A percentile compares a stretch with the other conserved stretches of the same genome.
These are phyloP conservation scores for Fusarium sp. DNA, from an alignment of 2,329 filamentous ascomycete species.

Conservation along the genomic window DNA sequence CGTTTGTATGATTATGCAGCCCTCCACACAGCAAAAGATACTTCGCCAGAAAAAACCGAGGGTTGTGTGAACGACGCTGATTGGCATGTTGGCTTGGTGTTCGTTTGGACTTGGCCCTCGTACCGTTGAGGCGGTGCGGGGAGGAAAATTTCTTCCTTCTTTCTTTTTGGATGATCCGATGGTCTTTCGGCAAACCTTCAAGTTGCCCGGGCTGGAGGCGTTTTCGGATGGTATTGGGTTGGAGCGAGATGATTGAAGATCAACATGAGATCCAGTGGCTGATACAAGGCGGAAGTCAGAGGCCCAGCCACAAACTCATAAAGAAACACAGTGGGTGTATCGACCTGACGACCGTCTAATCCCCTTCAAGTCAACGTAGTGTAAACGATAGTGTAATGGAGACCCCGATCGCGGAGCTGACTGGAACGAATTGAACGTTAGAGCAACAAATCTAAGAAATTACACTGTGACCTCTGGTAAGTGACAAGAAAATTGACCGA, in stretches of 20 bases:
- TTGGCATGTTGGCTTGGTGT: conserved; percentile 28
- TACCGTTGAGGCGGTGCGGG: conserved; percentile 17
- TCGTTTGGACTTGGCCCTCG: conserved; percentile 8
- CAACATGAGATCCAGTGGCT: conserved; percentile 16
- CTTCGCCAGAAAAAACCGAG: conserved; percentile 26
- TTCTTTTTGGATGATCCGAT: conserved; percentile 10
- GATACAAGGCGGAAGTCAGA: conserved; percentile 1
- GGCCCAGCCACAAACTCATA: not conserved
- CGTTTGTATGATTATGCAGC: conserved; percentile 30
- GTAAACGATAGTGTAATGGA: not conserved
- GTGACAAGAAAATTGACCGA: conserved; percentile 28
- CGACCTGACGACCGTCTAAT: not conserved
- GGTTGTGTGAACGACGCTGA: conserved; percentile 13
- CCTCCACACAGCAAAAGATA: conserved; percentile 32
- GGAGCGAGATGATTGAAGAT: conserved; percentile 20
- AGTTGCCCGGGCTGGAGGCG: not conserved
- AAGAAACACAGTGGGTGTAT: not conserved
- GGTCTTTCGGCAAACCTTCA: conserved; percentile 20
- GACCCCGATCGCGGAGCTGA: conserved; percentile 35
- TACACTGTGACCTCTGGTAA: conserved; percentile 26
- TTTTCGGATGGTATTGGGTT: conserved; percentile 16
- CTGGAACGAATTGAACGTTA: conserved; percentile 6
- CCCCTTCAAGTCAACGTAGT: not conserved
- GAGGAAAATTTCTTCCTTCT: conserved; percentile 11
- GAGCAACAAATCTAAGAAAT: not conserved